Evolutionary conservation across 495 filamentous ascomycete species (phyloP).

Genomic region (Penicillium roqueforti): DNA sequence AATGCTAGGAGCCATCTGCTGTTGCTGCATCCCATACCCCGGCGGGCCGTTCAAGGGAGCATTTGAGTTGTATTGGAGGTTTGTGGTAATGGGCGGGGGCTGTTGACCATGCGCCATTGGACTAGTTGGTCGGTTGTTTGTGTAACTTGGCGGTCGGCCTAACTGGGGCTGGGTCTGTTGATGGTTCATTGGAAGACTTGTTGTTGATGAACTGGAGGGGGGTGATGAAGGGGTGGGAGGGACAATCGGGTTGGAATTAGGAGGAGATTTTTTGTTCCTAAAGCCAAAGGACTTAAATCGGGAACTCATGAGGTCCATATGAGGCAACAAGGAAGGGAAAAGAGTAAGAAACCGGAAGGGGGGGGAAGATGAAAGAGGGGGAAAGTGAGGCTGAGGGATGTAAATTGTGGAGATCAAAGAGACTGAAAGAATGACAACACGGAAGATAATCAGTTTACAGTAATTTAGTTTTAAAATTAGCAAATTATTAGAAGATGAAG

Average conservation of each 20-base stretch:
- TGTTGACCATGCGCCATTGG: slow-evolving; percentile 62
- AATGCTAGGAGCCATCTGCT: slow-evolving; percentile 39
- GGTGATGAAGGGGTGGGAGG: slow-evolving; percentile 37
- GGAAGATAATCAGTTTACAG: no score
- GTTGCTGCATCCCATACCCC: slow-evolving; percentile 43
- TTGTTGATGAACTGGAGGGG: slow-evolving; percentile 46
- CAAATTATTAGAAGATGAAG: no score
- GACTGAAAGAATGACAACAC: slow-evolving; percentile 11
- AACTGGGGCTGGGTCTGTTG: slow-evolving; percentile 25
- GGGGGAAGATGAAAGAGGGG: slow-evolving; percentile 9
- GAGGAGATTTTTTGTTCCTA: slow-evolving; percentile 37
- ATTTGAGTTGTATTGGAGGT: slow-evolving; percentile 49
- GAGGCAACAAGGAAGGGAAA: slow-evolving; percentile 21
- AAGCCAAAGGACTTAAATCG: slow-evolving; percentile 47
- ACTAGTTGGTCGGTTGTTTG: slow-evolving; percentile 56
- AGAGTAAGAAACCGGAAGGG: slow-evolving; percentile 13
- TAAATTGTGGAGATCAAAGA: slow-evolving; percentile 13
- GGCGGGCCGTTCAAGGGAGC: slow-evolving; percentile 51
- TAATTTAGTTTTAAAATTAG: not conserved
- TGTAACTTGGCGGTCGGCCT: slow-evolving; percentile 71
- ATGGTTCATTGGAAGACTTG: slow-evolving; percentile 51
- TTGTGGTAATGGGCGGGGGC: slow-evolving; percentile 68
- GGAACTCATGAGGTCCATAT: slow-evolving; percentile 50
- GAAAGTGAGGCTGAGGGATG: slow-evolving; percentile 15
- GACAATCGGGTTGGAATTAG: slow-evolving; percentile 23